These are phyloP conservation scores for Neurospora tetraspora DNA, from an alignment of 495 filamentous ascomycete species.

Conservation along the genomic window DNA sequence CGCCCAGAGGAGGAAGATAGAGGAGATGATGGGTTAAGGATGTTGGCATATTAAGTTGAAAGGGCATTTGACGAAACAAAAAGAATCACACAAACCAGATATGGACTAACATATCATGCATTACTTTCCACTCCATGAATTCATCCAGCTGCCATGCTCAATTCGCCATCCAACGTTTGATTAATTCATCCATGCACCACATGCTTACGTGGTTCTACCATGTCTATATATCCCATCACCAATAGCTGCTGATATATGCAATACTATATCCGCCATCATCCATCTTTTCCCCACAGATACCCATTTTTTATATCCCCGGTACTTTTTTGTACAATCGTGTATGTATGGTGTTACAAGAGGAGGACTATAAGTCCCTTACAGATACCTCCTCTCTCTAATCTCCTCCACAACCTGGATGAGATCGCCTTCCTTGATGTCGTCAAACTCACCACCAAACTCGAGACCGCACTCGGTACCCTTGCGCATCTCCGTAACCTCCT, in stretches of 20 bases:
- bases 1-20: constrained; percentile 14
- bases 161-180: background rate
- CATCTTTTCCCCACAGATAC: background rate
- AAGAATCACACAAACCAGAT: background rate
- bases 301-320: background rate
- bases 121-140: background rate
- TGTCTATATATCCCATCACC: background rate
- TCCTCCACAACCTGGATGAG: constrained; percentile 80
- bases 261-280: background rate
- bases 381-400: constrained; percentile 55
- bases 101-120: background rate
- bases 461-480: constrained; percentile 93
- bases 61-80: background rate
- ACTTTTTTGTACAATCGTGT: background rate
- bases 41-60: no score
- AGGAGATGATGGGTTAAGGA: background rate
- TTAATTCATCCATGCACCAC: background rate
- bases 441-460: constrained; percentile 62
- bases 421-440: constrained; percentile 71
- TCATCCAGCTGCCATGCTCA: background rate
- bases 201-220: background rate
- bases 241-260: background rate
- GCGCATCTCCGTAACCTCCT: constrained; percentile 76
- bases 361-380: constrained; percentile 33
- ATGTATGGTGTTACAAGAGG: background rate